These are phyloP conservation scores for Paxillus ammoniavirescens DNA, from an alignment of 768 basidiomycete genomes.

Conservation along the genomic window DNA sequence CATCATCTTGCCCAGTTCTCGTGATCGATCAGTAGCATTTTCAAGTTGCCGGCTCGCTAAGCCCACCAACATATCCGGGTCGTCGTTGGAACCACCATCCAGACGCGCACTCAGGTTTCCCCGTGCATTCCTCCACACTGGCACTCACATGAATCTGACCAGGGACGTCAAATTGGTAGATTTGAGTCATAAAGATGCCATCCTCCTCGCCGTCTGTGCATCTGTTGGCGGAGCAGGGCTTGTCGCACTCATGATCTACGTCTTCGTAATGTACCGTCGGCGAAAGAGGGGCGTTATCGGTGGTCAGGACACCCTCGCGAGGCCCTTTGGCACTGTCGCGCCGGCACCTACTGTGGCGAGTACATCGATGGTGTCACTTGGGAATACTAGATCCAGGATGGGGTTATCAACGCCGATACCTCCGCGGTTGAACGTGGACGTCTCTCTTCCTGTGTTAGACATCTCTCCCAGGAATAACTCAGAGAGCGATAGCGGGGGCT, in stretches of 20 bases:
- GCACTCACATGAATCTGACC: slow-evolving; percentile 3
- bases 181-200: slow-evolving; percentile 2
- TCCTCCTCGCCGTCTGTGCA: slow-evolving; percentile 17
- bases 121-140: neutral
- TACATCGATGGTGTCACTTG: neutral
- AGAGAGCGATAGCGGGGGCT: neutral
- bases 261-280: slow-evolving; percentile 18
- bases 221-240: slow-evolving; percentile 22
- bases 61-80: neutral
- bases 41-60: slow-evolving; percentile 11
- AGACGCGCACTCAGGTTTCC: neutral
- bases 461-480: slow-evolving; percentile 3
- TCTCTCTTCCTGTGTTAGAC: neutral
- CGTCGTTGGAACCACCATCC: neutral
- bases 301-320: slow-evolving; percentile 25
- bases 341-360: slow-evolving; percentile 7
- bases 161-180: neutral
- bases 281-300: slow-evolving; percentile 9
- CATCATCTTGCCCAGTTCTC: neutral
- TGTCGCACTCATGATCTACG: slow-evolving; percentile 9
- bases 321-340: slow-evolving; percentile 18
- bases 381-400: neutral
- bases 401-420: neutral
- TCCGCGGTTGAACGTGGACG: neutral
- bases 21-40: neutral